phyloP scores from a whole-genome alignment of 2,329 filamentous ascomycete species.

The Aspergillus quadrilineatus region DNA sequence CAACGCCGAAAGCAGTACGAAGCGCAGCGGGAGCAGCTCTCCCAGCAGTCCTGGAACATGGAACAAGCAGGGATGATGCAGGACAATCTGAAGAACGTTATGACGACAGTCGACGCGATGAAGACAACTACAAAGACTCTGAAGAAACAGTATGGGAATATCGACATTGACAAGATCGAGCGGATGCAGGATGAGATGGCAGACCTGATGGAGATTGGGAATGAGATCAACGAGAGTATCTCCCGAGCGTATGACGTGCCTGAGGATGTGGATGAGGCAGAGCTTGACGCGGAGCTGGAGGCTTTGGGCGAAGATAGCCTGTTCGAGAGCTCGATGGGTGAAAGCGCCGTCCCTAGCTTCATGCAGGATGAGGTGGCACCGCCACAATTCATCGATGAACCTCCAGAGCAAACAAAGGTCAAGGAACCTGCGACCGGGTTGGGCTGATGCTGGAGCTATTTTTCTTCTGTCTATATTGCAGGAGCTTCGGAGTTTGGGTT shows the following conservation, averaged over 20 bases:
- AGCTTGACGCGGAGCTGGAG: constrained; percentile 94
- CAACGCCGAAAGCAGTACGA: constrained; percentile 95
- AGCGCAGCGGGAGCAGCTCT: constrained; percentile 86
- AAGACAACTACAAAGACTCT: constrained; percentile 94
- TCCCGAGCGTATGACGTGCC: constrained; percentile 89
- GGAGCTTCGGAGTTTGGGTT: constrained; percentile 22
- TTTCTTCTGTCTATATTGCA: constrained; percentile 10
- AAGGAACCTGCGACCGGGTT: constrained; percentile 69
- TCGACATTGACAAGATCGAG: constrained; percentile 97
- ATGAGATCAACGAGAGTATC: constrained; percentile 96
- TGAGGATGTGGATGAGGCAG: constrained; percentile 94
- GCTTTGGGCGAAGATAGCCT: constrained; percentile 93
- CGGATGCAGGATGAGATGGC: constrained; percentile 98
- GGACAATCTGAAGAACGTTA: constrained; percentile 96
- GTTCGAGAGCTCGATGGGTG: constrained; percentile 67
- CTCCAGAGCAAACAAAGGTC: constrained; percentile 72
- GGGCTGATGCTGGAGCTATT: constrained; percentile 22
- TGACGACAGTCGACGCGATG: constrained; percentile 97
- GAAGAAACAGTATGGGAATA: constrained; percentile 91
- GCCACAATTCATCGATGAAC: constrained; percentile 87
- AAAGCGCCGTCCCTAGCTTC: constrained; percentile 72
- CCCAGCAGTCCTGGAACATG: constrained; percentile 98
- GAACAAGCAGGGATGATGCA: constrained; percentile 98
- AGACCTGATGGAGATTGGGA: constrained; percentile 93
- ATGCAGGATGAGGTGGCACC: constrained; percentile 83